Evolutionary conservation across 2,329 filamentous ascomycete genomes (phyloP), one percentile per base, ranked within the genome.

Genomic region (Monascus ruber): DNA sequence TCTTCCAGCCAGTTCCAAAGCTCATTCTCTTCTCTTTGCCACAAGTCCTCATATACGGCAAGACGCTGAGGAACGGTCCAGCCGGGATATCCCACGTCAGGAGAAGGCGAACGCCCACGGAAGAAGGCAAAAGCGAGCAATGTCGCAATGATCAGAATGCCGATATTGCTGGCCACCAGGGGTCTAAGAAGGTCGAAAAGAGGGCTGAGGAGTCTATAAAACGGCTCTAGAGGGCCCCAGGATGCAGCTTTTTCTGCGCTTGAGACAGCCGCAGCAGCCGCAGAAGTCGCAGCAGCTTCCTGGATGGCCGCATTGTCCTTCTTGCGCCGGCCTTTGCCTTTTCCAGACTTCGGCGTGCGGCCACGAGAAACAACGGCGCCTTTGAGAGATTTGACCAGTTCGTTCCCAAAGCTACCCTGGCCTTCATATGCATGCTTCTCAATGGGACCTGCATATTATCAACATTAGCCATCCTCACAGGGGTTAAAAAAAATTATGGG

Each of bases 1-100:
- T 94, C 85, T 59, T 95, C 88, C 4, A 95, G 68, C 88, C 88
- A 95, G 42, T 85, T 81, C 88, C 88, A 95, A 6, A 95, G 67
- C 51, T 91, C 85, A 47, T 77, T 85, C 58, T 95, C 88, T 59
- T 95, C 86, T 32, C 77, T 71, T 29, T 79, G 74, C 88, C 89
- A 98, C 55, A 96, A 83, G 63, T 94, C 85, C 49, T 96, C 88
- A 58, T 95, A 96, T 0, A 85, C 86, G 2, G 82, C 79, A 10
- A 87, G 65, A 5, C 87, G 76, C 40, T 88, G 79, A 0, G 83
- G 74, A 3, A 66, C 55, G 1, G 63, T 54, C 40, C 68, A 54
- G 10, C 62, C 62, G 0, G 62, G 54, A 24, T 59, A 61, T 5
- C 63, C 60, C 1, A 66, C 49, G 17, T 58, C 59, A 28, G 63